Evolutionary conservation across 2,329 filamentous ascomycete species (phyloP).

Genomic region (Neofusicoccum sp.): DNA sequence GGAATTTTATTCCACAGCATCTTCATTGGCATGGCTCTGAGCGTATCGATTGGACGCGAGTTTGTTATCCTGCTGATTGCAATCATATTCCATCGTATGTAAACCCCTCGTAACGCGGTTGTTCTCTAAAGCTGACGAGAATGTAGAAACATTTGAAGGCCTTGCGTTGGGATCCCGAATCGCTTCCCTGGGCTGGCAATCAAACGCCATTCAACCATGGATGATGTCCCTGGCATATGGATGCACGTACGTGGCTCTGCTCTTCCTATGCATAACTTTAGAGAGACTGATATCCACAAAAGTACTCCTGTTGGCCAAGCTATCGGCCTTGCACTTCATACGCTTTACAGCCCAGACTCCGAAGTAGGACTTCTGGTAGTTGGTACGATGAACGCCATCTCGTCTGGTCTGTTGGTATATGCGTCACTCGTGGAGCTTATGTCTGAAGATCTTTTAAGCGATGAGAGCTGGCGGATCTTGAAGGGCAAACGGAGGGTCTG

Average conservation of each 20-base stretch:
- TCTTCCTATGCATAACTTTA: background rate
- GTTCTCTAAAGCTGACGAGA: background rate
- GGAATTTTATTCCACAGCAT: constrained; percentile 78
- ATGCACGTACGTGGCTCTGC: constrained; percentile 32
- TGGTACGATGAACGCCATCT: constrained; percentile 84
- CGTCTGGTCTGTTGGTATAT: constrained; percentile 75
- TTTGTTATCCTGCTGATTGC: constrained; percentile 67
- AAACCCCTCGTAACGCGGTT: too few species aligned
- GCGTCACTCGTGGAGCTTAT: constrained; percentile 81
- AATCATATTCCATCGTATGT: constrained; percentile 63
- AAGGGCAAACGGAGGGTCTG: constrained; percentile 60
- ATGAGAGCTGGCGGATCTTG: constrained; percentile 69
- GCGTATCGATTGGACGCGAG: constrained; percentile 62
- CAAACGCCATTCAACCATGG: constrained; percentile 48
- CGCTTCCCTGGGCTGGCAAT: constrained; percentile 63
- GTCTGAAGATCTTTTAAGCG: constrained; percentile 77
- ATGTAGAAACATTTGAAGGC: constrained; percentile 73
- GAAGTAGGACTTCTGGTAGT: constrained; percentile 76
- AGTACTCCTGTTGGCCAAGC: constrained; percentile 77
- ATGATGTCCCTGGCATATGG: constrained; percentile 78
- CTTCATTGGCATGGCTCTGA: constrained; percentile 71
- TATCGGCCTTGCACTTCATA: constrained; percentile 74
- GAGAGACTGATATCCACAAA: background rate
- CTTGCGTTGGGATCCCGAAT: constrained; percentile 83
- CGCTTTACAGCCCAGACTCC: constrained; percentile 75